phyloP scores from a whole-genome alignment of 73 alveolate species.

The Tetrahymena borealis region DNA sequence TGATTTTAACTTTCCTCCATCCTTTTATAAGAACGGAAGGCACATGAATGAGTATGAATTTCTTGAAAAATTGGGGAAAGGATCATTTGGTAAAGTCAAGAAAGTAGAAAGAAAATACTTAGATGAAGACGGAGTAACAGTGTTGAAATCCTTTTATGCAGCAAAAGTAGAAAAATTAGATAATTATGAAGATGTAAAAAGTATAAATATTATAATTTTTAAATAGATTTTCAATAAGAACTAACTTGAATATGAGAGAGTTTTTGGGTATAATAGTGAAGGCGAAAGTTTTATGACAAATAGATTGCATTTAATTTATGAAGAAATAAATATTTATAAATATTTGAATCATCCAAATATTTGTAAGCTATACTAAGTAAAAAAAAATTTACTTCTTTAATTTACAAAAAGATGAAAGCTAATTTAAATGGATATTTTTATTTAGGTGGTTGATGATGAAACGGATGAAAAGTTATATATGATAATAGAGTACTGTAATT shows the following conservation, averaged over 20 bases:
- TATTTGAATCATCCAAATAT: neutral
- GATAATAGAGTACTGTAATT: neutral
- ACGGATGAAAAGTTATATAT: neutral
- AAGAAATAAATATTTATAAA: neutral
- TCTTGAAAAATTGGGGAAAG: neutral
- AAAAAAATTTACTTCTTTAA: no score
- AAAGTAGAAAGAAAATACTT: neutral
- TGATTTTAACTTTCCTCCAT: neutral
- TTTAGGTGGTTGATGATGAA: neutral
- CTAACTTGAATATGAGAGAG: neutral
- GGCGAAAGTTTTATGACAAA: neutral
- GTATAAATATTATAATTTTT: neutral
- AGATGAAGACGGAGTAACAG: neutral
- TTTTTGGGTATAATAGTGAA: neutral
- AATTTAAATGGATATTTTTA: neutral
- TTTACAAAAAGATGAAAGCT: neutral
- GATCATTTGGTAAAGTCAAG: neutral
- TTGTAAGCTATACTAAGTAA: neutral
- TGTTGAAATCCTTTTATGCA: neutral
- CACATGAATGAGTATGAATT: neutral
- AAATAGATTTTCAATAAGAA: neutral
- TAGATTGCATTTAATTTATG: neutral
- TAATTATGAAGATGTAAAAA: neutral
- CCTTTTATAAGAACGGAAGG: neutral
- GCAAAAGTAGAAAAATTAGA: neutral